Evolutionary conservation across 139 green algal species (phyloP), one percentile per base, ranked within the genome.

Genomic region (Edaphochlamys debaryana): DNA sequence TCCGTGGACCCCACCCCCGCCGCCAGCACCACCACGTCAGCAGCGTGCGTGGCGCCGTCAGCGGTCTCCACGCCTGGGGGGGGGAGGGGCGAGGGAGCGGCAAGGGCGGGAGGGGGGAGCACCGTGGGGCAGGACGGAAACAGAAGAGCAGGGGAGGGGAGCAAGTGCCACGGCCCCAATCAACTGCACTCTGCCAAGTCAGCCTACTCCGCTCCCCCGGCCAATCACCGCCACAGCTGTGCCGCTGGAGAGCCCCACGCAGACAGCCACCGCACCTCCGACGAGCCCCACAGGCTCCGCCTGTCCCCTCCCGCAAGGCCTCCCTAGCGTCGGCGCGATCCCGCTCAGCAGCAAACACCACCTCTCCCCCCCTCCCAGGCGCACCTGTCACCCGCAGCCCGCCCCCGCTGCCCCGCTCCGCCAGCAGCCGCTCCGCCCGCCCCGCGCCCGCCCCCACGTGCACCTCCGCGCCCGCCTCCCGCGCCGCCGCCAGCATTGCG

Each of bases 21-120:
- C 56, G 73, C 73, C 36, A 80, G 54, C 73, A 80, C 73, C 73
- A 80, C 73, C 73, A 80, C 73, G n/a, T 80, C 73, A 11, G 73
- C 73, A 0, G 38, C 6, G 56, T 69, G 73, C 15, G 7, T 32
- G 11, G 23, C 6, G 25, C 73, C 73, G 30, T 80, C 73, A 30
- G 30, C 73, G 9, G 73, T 80, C 38, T 42, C 56, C n/a, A 80
- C 73, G 19, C 73, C 73, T 80, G 73, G 8, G n/a, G 58, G 30
- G 4, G 15, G 29, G 30, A 37, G 58, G 58, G 29, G 29, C 29
- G 45, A 67, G 30, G 7, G 29, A 27, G 32, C 2, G 63, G 60
- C 27, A 67, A 30, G 60, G 56, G 56, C 15, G 22, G 5, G 30
- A 15, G 60, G 29, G 60, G 60, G 60, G 9, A 38, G 29, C 7